Evolutionary conservation across 2,329 filamentous ascomycete genomes (phyloP), one percentile per base, ranked within the genome.

Genomic region (Ophiostoma sp.): DNA sequence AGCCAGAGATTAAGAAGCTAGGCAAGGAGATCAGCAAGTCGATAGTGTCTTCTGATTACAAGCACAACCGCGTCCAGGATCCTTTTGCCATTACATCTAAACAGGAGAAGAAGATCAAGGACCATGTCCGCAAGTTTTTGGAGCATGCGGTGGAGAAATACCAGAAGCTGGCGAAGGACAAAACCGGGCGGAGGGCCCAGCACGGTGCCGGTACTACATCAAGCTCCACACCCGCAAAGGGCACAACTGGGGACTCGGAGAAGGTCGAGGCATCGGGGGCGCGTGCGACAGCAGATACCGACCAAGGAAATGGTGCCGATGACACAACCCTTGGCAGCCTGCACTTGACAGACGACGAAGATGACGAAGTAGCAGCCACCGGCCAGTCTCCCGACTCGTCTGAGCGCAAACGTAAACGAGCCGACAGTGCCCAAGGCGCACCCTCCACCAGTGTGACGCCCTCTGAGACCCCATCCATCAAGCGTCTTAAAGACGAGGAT

Each of bases 21-120:
- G 83, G 82, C 68, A 87, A 88, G 74, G 84, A 89, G 77, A 85
- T 94, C 64, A 88, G 88, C 68, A 97, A 97, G 79, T 96, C 94
- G 77, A 85, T 98, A 14, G 93, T 97, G 27, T 87, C 91, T 18
- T 95, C 92, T 0, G 94, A 98, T 77, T 97, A 91, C 80, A 96
- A 96, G 77, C 90, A 94, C 75, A 87, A 88, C 64, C 89, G 92
- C n/a, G 93, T 97, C 9, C 84, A 87, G 63, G 89, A 97, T 74
- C 94, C 93, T 0, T 91, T 87, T 12, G 76, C 76, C 65, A 89
- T 97, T 72, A 85, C 84, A 41, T 85, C 90, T 47, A 93, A 92
- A 75, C 91, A 95, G 74, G 85, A 89, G 73, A 89, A 89, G 75
- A 92, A 93, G 72, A 86, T 97, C 69, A 96, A 92, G 79, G 88